These are phyloP conservation scores for Corinectria fuckeliana DNA, from an alignment of 2,329 filamentous ascomycete species.

Conservation along the genomic window DNA sequence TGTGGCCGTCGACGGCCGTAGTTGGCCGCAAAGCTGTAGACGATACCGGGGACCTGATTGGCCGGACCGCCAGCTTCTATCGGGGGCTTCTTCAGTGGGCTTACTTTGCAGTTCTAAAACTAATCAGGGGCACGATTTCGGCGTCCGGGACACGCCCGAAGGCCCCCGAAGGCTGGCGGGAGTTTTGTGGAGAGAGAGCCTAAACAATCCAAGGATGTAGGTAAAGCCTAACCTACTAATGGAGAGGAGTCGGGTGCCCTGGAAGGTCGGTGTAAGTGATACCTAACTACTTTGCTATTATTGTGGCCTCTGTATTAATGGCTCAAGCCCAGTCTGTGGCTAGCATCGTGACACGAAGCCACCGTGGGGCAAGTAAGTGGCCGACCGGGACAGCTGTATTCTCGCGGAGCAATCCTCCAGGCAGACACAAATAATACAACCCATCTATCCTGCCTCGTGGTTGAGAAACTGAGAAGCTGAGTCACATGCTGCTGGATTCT, in stretches of 20 bases:
- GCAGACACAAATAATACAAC: background rate
- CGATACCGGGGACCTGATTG: constrained; percentile 29
- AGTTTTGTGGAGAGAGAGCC: constrained; percentile 28
- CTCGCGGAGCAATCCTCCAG: background rate
- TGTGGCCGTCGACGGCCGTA: constrained; percentile 26
- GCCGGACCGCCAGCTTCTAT: constrained; percentile 3
- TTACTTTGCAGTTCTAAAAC: background rate
- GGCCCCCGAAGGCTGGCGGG: constrained; percentile 11
- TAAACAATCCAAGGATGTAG: too few species aligned
- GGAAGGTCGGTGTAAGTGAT: constrained; percentile 7
- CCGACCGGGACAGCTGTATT: background rate
- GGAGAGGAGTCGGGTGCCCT: background rate
- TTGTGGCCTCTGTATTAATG: background rate
- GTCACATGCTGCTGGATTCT: background rate
- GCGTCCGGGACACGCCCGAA: constrained; percentile 13
- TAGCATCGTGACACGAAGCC: background rate
- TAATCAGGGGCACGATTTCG: constrained; percentile 11
- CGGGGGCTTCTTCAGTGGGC: constrained; percentile 3
- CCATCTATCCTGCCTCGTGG: background rate
- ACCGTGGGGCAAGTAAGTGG: background rate
- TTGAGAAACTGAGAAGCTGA: background rate
- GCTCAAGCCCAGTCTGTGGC: background rate
- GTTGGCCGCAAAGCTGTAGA: constrained; percentile 10
- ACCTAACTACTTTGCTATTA: too few species aligned
- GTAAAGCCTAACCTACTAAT: background rate